These are phyloP conservation scores for Chondrostereum purpureum DNA, from an alignment of 1,284 basidiomycete species.

Conservation along the genomic window DNA sequence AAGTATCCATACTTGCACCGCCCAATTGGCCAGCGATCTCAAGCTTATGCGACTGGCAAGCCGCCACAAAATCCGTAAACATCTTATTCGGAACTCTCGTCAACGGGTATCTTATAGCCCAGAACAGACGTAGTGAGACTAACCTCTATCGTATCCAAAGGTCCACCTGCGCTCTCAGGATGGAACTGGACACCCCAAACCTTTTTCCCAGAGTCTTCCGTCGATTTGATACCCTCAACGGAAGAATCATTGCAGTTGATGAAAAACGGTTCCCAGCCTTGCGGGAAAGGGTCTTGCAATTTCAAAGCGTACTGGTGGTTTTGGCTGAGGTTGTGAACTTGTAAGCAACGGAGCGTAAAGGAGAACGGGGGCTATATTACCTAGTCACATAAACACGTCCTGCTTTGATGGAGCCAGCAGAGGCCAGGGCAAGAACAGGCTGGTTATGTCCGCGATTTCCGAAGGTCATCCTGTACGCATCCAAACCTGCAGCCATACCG, in stretches of 20 bases:
- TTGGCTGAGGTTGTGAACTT: conserved; percentile 46
- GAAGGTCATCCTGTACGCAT: conserved; percentile 96
- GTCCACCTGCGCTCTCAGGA: conserved; percentile 89
- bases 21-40: conserved; percentile 19
- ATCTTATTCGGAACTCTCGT: too few species aligned
- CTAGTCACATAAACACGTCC: conserved; percentile 96
- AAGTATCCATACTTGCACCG: conserved; percentile 21
- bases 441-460: conserved; percentile 99
- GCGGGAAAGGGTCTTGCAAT: conserved; percentile 88
- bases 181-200: conserved; percentile 98
- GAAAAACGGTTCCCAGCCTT: conserved; percentile 95
- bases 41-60: conserved; percentile 60
- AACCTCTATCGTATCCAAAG: conserved; percentile 89
- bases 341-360: conserved; percentile 2
- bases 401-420: conserved; percentile 86
- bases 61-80: conserved; percentile 86
- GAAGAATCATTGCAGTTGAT: conserved; percentile 97
- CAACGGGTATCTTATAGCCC: background rate
- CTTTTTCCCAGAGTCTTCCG: conserved; percentile 76
- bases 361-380: conserved; percentile 30
- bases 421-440: conserved; percentile 90
- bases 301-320: conserved; percentile 95
- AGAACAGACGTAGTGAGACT: conserved; percentile 13
- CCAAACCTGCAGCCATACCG: conserved; percentile 93
- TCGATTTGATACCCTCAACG: conserved; percentile 96